These are phyloP conservation scores for Theobroma cacao DNA, from an alignment of 345 rosid genomes.

Conservation along the genomic window DNA sequence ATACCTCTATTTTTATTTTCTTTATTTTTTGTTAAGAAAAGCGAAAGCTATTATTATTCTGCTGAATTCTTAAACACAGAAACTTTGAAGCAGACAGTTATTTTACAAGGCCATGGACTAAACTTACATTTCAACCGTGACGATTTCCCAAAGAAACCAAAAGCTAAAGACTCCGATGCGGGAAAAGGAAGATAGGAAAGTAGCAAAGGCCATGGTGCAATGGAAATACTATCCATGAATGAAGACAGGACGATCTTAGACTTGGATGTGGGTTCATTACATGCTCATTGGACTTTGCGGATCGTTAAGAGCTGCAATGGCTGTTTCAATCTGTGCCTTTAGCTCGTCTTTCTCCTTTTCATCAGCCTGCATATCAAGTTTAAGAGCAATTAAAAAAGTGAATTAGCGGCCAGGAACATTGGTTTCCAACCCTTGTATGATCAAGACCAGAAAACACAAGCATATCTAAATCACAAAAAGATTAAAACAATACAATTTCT, in stretches of 20 bases:
- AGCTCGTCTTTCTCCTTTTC: slow-evolving; percentile 52
- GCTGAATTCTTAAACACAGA: background rate
- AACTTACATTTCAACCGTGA: background rate
- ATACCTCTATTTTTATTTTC: no score
- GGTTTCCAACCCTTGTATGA: no score
- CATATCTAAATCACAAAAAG: no score
- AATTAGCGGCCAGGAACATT: no score
- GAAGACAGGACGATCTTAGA: background rate
- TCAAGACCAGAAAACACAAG: no score
- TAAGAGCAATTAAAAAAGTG: no score
- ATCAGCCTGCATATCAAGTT: slow-evolving; percentile 46
- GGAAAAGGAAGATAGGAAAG: background rate
- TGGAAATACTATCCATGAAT: background rate
- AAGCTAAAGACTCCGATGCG: background rate
- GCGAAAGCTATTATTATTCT: background rate
- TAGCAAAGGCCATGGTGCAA: background rate
- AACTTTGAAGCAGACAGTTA: background rate
- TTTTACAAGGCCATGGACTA: background rate
- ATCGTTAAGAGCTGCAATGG: slow-evolving; percentile 54
- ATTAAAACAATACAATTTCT: no score
- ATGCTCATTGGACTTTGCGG: slow-evolving; percentile 65
- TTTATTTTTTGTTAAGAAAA: no score
- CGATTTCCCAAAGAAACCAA: background rate
- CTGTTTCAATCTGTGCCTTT: slow-evolving; percentile 42
- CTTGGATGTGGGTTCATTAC: slow-evolving; percentile 4